phyloP scores from a whole-genome alignment of 2,329 filamentous ascomycete genomes.

The Talaromyces amestolkiae region DNA sequence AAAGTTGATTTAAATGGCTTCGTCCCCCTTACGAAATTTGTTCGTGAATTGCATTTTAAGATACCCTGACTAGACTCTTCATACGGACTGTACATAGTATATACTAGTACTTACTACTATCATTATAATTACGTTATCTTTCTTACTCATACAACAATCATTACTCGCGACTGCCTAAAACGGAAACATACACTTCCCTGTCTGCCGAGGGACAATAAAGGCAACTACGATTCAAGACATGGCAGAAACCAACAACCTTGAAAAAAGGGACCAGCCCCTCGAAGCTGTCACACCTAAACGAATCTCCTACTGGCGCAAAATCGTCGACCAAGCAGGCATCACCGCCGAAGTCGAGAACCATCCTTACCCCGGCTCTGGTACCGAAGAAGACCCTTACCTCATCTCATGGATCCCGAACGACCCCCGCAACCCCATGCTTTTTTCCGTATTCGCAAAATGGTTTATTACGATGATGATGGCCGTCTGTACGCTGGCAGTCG shows the following conservation, averaged over 20 bases:
- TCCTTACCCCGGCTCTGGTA: slow-evolving; percentile 39
- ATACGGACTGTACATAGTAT: background rate
- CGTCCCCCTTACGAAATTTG: background rate
- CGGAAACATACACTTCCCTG: background rate
- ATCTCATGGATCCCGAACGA: slow-evolving; percentile 46
- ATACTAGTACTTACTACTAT: background rate
- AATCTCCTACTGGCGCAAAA: slow-evolving; percentile 36
- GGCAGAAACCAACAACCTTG: slow-evolving; percentile 22
- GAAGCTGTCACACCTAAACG: slow-evolving; percentile 26
- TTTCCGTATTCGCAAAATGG: slow-evolving; percentile 39
- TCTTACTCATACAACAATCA: background rate
- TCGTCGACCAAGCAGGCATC: slow-evolving; percentile 33
- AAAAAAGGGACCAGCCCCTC: slow-evolving; percentile 27
- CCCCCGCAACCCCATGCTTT: slow-evolving; percentile 43
- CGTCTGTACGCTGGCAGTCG: slow-evolving; percentile 42
- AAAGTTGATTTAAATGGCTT: background rate
- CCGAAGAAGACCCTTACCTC: slow-evolving; percentile 43
- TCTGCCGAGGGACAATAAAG: slow-evolving; percentile 1
- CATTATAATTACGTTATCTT: background rate
- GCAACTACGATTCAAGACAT: background rate
- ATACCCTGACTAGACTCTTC: background rate
- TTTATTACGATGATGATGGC: slow-evolving; percentile 39
- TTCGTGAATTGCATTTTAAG: background rate
- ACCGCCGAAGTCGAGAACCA: slow-evolving; percentile 37
- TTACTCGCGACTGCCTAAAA: background rate